Percentiles rank a stretch among this genome's conserved stretches.
Evolutionary conservation across 1,284 basidiomycete genomes (phyloP).

Genomic region (Pseudozyma pruni): DNA sequence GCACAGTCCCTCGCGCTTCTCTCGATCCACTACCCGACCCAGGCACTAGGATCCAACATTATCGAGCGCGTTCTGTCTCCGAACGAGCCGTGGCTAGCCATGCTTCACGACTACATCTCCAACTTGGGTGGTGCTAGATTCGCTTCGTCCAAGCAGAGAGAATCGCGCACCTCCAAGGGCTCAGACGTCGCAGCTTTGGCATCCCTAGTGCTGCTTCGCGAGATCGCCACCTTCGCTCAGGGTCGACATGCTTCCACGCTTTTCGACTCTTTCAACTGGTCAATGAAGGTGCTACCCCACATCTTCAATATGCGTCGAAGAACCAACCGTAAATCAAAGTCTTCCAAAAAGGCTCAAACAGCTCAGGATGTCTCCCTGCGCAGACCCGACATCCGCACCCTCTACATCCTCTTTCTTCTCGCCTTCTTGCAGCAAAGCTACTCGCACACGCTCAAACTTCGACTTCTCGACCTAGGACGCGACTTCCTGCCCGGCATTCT

Average conservation of each 20-base stretch:
- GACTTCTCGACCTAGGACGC: conserved; percentile 49
- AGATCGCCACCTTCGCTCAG: conserved; percentile 51
- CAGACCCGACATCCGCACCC: conserved; percentile 60
- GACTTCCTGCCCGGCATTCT: conserved; percentile 51
- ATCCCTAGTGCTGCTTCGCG: conserved; percentile 51
- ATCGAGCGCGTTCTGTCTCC: conserved; percentile 49
- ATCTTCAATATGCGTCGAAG: conserved; percentile 56
- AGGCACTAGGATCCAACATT: conserved; percentile 54
- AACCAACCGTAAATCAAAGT: conserved; percentile 22
- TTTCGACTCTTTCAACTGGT: conserved; percentile 63
- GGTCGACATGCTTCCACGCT: conserved; percentile 48
- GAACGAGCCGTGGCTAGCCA: conserved; percentile 46
- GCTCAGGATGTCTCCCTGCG: conserved; percentile 46
- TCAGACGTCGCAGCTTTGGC: conserved; percentile 47
- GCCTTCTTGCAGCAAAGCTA: conserved; percentile 57
- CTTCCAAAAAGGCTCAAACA: conserved; percentile 27
- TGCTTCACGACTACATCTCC: conserved; percentile 52
- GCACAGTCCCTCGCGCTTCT: conserved; percentile 60
- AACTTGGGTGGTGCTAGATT: conserved; percentile 31
- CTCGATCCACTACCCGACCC: conserved; percentile 58
- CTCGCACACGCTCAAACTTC: conserved; percentile 38
- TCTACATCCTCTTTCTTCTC: conserved; percentile 61
- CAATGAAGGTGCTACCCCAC: conserved; percentile 44
- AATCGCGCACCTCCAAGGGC: conserved; percentile 21
- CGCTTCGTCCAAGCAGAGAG: conserved; percentile 21